A percentile compares a stretch with the other conserved stretches of the same genome.
Conservation (phyloP, 2,329 filamentous ascomycete species). For the Fusarium graminum region DNA sequence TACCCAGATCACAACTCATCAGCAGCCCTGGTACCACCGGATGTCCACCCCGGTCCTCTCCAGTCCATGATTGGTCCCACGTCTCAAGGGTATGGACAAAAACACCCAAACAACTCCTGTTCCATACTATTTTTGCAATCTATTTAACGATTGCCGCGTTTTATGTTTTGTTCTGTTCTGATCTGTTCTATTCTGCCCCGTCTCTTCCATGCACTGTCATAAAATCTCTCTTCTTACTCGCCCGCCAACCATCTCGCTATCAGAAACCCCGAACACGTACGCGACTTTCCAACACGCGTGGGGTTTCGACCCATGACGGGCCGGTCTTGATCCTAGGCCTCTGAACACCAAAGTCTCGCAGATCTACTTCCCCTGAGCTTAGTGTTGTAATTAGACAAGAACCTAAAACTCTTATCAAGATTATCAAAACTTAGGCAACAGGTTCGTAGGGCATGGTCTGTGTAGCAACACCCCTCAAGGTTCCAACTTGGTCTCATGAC, state of each 20-base stretch:
- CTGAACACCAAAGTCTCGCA: too few relatives aligned
- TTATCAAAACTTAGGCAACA: too few relatives aligned
- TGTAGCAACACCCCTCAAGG: too few relatives aligned
- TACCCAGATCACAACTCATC: slow-evolving; percentile 30
- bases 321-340: neutral
- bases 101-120: slow-evolving; percentile 29
- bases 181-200: neutral
- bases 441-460: too few relatives aligned
- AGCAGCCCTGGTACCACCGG: slow-evolving; percentile 41
- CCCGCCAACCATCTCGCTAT: slow-evolving; percentile 2
- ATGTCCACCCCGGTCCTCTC: slow-evolving; percentile 36
- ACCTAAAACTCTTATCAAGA: too few relatives aligned
- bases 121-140: slow-evolving; percentile 19
- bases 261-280: neutral
- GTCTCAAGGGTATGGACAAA: slow-evolving; percentile 25
- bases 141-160: slow-evolving; percentile 33
- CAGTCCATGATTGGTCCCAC: slow-evolving; percentile 24
- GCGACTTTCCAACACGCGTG: neutral
- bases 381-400: too few relatives aligned
- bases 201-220: slow-evolving; percentile 11
- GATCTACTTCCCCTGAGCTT: too few relatives aligned
- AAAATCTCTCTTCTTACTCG: slow-evolving; percentile 18
- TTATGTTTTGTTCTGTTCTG: too few relatives aligned
- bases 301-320: neutral
- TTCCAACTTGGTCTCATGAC: neutral